phyloP scores from a whole-genome alignment of 371 early-diverging fungal genomes.

The Actinomortierella ambigua region DNA sequence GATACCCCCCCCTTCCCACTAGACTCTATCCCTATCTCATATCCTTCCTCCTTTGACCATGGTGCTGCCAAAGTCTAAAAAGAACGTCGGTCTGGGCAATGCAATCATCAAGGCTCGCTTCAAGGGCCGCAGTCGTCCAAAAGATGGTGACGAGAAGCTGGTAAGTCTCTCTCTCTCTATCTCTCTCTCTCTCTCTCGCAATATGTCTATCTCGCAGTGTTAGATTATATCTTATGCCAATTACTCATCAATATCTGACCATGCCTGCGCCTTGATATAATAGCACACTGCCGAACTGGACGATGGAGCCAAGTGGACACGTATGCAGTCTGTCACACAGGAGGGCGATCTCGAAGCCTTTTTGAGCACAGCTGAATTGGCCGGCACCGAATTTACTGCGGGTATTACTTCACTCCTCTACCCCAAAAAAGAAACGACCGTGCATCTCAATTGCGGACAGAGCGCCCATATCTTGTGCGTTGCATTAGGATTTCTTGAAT shows the following conservation, averaged over 20 bases:
- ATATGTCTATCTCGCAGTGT: no score
- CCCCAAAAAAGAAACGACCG: no score
- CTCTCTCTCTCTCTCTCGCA: no score
- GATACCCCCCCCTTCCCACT: constrained; percentile 14
- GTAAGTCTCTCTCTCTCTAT: constrained; percentile 45
- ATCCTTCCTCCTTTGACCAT: constrained; percentile 10
- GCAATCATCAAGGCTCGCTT: constrained; percentile 93
- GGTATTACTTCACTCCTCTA: no score
- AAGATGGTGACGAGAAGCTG: constrained; percentile 68
- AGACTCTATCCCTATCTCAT: not conserved
- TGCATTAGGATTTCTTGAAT: no score
- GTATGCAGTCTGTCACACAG: constrained; percentile 94
- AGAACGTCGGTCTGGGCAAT: constrained; percentile 79
- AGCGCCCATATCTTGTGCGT: no score
- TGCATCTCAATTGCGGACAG: no score
- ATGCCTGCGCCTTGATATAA: constrained; percentile 1
- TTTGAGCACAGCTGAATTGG: constrained; percentile 92
- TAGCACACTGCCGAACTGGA: constrained; percentile 90
- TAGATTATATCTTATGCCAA: no score
- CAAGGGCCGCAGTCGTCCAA: constrained; percentile 78
- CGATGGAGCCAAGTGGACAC: constrained; percentile 84
- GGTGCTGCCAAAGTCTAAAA: constrained; percentile 53
- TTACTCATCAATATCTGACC: no score
- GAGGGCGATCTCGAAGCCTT: constrained; percentile 97
- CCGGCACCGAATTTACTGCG: constrained; percentile 96